Percentiles rank a stretch among this genome's conserved stretches.
phyloP scores from a whole-genome alignment of 2,329 filamentous ascomycete species.

The Cercospora berteroae region DNA sequence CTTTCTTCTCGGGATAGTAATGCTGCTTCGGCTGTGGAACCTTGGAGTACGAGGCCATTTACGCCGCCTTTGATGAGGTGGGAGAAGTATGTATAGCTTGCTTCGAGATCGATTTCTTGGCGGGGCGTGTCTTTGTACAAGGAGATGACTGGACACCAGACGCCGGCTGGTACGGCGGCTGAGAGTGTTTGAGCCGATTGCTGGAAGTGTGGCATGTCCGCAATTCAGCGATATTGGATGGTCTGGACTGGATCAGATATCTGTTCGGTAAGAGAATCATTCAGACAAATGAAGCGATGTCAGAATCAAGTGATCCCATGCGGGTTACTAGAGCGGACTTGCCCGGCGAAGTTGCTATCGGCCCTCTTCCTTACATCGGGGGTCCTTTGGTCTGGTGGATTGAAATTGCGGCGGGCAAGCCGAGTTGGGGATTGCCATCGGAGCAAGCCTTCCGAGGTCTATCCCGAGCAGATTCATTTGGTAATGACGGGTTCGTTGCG shows the following conservation, averaged over 20 bases:
- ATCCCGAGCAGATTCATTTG: neutral
- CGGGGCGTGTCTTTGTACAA: slow-evolving; percentile 44
- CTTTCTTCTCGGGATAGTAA: slow-evolving; percentile 45
- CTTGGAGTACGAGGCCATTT: slow-evolving; percentile 49
- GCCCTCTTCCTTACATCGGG: neutral
- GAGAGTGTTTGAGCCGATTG: neutral
- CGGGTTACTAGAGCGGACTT: neutral
- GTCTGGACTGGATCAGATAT: too few species aligned
- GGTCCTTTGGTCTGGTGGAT: neutral
- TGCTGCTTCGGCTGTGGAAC: slow-evolving; percentile 50
- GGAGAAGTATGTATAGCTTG: slow-evolving; percentile 47
- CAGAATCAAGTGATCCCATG: neutral
- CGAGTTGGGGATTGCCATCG: neutral
- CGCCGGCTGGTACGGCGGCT: slow-evolving; percentile 41
- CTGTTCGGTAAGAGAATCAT: neutral
- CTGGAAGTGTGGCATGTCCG: neutral
- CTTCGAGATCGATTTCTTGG: slow-evolving; percentile 48
- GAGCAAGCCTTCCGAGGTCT: neutral
- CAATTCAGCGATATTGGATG: neutral
- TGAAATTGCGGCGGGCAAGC: neutral
- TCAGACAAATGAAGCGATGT: neutral
- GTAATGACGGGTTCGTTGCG: too few species aligned
- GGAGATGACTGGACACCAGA: slow-evolving; percentile 51
- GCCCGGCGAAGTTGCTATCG: neutral
- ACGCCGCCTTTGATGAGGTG: slow-evolving; percentile 46